A percentile compares a stretch with the other conserved stretches of the same genome.
phyloP scores from a whole-genome alignment of 1,139 yeast species.

The Scheffersomyces cryptocercus region DNA sequence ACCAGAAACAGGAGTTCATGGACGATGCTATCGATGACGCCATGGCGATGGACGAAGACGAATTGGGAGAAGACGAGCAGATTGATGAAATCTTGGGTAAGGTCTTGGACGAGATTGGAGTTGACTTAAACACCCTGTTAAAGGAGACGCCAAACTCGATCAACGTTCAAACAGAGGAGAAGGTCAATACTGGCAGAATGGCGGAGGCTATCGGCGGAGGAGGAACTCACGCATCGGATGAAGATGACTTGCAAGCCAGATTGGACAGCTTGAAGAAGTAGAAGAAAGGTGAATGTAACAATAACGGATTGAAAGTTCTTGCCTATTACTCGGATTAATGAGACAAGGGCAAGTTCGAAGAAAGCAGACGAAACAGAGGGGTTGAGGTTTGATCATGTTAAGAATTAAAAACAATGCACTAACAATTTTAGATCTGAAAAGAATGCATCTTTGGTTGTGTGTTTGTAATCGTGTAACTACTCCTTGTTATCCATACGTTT shows the following conservation, averaged over 20 bases:
- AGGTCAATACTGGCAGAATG: slow-evolving; percentile 34
- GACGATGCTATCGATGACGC: slow-evolving; percentile 97
- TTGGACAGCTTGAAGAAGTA: slow-evolving; percentile 75
- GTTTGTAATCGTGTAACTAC: no score
- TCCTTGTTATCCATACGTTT: no score
- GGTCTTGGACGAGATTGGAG: slow-evolving; percentile 94
- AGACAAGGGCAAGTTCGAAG: no score
- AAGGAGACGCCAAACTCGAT: slow-evolving; percentile 67
- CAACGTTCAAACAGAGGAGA: slow-evolving; percentile 27
- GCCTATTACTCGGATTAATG: no score
- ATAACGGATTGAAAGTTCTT: no score
- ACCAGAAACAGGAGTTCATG: slow-evolving; percentile 97
- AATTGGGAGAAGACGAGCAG: slow-evolving; percentile 73
- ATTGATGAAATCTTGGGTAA: slow-evolving; percentile 89
- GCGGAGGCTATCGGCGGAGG: slow-evolving; percentile 51
- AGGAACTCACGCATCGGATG: slow-evolving; percentile 46
- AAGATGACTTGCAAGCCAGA: slow-evolving; percentile 88
- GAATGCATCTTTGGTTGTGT: no score
- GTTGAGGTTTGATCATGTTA: no score
- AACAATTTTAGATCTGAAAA: no score
- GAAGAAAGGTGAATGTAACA: not conserved
- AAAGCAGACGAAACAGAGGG: no score
- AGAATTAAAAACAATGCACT: no score
- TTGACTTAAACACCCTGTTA: slow-evolving; percentile 71
- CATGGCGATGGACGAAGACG: slow-evolving; percentile 80